Evolutionary conservation across 129 eudicot species (phyloP), one percentile per base, ranked within the genome.

Genomic region (Daucus carota): DNA sequence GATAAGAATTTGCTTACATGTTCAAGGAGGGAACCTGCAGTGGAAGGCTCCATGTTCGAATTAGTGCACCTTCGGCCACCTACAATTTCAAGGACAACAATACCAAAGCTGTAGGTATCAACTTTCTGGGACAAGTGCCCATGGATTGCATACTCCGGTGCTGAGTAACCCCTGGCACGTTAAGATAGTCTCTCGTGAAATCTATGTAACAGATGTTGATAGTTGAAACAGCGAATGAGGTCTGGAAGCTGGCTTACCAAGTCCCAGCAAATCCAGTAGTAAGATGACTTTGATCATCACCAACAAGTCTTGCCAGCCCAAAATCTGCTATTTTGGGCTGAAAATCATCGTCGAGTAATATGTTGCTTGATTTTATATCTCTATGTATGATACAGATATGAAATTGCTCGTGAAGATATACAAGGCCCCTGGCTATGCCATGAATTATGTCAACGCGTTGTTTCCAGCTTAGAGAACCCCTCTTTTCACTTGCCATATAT

Each of bases 371-470:
- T 34, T 67, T 67, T 33, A 67, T 67, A 67, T 67, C 72, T 67
- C 72, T 42, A 34, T 67, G 72, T 67, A 67, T 67, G 72, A 67
- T 67, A 67, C 26, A 18, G 15, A 17, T 7, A 67, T 67, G 72
- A 34, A 67, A 67, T 34, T 67, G 72, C 34, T 67, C 72, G 22
- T 67, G 72, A 32, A 67, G 72, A 67, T 67, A 67, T 3, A 20
- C 72, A 67, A 67, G 72, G 43, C 72, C 72, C 44, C 26, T 34
- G 10, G 72, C 72, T 33, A 67, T 67, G 72, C 72, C 72, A 34
- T 14, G 12, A 8, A 67, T 34, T 33, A 67, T 67, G 13, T 34
- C 72, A 67, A 32, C 24, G 8, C 45, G 72, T 67, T 67, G 72
- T 34, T 67, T 67, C 72, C 72, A 67, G 72, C 26, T 67, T 8